phyloP scores from a whole-genome alignment of 2,329 filamentous ascomycete genomes.

The Neonectria magnoliae region DNA sequence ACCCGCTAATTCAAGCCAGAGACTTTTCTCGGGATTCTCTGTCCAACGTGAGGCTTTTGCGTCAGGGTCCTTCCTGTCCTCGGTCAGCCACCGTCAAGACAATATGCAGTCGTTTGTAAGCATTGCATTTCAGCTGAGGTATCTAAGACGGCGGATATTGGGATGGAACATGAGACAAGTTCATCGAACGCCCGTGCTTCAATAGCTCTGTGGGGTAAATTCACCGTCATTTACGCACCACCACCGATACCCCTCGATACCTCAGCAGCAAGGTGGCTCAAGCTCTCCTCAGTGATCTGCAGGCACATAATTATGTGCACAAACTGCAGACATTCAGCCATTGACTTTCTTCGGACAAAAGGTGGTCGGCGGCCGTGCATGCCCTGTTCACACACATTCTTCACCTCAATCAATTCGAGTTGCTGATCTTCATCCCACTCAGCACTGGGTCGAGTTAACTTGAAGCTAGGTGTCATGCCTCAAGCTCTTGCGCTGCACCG shows the following conservation, averaged over 20 bases:
- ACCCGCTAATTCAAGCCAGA: constrained; percentile 14
- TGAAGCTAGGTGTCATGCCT: constrained; percentile 12
- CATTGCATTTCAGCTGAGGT: neutral
- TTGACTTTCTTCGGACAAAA: neutral
- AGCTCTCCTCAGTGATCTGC: constrained; percentile 37
- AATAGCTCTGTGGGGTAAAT: constrained; percentile 4
- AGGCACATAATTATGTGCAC: constrained; percentile 25
- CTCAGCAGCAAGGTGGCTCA: constrained; percentile 10
- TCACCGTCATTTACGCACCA: neutral
- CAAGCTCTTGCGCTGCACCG: constrained; percentile 9
- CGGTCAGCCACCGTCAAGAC: neutral
- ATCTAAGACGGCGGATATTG: neutral
- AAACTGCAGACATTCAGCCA: neutral
- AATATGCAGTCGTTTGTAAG: neutral
- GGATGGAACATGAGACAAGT: constrained; percentile 13
- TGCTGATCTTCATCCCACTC: constrained; percentile 36
- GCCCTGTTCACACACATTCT: constrained; percentile 9
- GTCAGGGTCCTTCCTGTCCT: constrained; percentile 8
- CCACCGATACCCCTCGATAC: constrained; percentile 5
- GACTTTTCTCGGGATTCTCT: constrained; percentile 19
- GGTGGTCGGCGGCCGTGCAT: neutral
- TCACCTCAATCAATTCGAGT: constrained; percentile 10
- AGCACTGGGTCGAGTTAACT: constrained; percentile 9
- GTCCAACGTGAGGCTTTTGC: constrained; percentile 8
- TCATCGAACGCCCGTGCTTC: neutral